A percentile compares a stretch with the other conserved stretches of the same genome.
phyloP scores from a whole-genome alignment of 139 green algal genomes.

The Coccomyxa sp. region DNA sequence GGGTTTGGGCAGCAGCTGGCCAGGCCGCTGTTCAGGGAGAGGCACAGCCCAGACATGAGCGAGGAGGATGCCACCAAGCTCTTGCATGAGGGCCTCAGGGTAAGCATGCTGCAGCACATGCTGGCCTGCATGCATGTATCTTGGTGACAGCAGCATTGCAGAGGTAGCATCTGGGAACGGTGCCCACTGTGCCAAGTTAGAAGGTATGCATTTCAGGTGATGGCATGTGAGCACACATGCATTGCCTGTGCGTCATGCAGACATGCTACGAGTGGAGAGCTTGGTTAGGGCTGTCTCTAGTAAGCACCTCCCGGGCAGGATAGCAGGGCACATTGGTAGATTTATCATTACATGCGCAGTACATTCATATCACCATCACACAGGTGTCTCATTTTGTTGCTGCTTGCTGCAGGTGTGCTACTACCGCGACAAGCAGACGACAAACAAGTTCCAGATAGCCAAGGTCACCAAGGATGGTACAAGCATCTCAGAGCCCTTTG shows the following conservation, averaged over 20 bases:
- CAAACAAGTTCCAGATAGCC: conserved; percentile 93
- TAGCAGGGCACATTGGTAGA: too few relatives aligned
- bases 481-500: conserved; percentile 85
- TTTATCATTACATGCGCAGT: background rate
- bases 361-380: background rate
- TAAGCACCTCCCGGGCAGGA: too few relatives aligned
- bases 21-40: conserved; percentile 86
- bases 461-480: conserved; percentile 71
- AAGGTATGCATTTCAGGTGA: background rate
- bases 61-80: conserved; percentile 81
- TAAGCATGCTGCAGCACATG: conserved; percentile 6
- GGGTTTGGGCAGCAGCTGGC: conserved; percentile 94
- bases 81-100: conserved; percentile 78
- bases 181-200: too few relatives aligned
- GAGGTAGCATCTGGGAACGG: background rate
- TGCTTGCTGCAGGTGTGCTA: conserved; percentile 74
- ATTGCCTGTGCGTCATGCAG: too few relatives aligned
- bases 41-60: conserved; percentile 84
- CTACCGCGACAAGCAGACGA: conserved; percentile 93
- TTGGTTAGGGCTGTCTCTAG: too few relatives aligned
- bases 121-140: background rate
- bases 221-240: background rate
- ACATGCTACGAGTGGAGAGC: too few relatives aligned
- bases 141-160: background rate
- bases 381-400: background rate